Evolutionary conservation across 495 filamentous ascomycete species (phyloP), one percentile per base, ranked within the genome.

Genomic region (Penicillium goetzii): DNA sequence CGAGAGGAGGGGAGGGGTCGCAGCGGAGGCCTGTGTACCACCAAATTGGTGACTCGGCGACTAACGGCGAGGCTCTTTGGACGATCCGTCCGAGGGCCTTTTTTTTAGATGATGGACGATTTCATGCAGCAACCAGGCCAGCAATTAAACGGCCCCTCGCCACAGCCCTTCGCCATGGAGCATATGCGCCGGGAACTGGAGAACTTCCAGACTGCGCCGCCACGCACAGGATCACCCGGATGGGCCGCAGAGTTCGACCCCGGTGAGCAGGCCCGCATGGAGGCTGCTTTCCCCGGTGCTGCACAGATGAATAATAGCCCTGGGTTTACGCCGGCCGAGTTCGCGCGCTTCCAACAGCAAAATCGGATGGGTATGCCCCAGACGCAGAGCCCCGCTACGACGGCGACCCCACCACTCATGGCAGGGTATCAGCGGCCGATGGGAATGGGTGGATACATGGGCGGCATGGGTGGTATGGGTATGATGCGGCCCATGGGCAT

Each of bases 301-400:
- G 77, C 69, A 78, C 84, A 59, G 72, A 76, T 78, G 78, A 79
- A 79, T 68, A 64, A 78, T 80, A 50, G 59, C 4, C 66, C 79
- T 15, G 90, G 87, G 9, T 97, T 97, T 68, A 87, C 81, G 56
- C 85, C 93, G 14, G 89, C 92, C 7, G 95, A 97, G 62, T 97
- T 97, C 71, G 87, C 91, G 25, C 86, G 85, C 43, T 96, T 92
- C 68, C 90, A 93, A 68, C 88, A 90, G 68, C 88, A 90, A 81
- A 84, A 80, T 62, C 80, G 77, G 30, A 78, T 79, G 53, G 79
- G 76, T 58, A 75, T 81, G 60, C 83, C 85, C 36, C 83, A 87
- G 68, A 84, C 84, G 43, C 81, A 81, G 19, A 86, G 79, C 67
- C 85, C 87, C 12, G 77, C 71, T 32, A 73, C 84, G 12, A 69